Evolutionary conservation across 2,329 filamentous ascomycete species (phyloP), one percentile per base, ranked within the genome.

Genomic region (Phialocephala sp.): DNA sequence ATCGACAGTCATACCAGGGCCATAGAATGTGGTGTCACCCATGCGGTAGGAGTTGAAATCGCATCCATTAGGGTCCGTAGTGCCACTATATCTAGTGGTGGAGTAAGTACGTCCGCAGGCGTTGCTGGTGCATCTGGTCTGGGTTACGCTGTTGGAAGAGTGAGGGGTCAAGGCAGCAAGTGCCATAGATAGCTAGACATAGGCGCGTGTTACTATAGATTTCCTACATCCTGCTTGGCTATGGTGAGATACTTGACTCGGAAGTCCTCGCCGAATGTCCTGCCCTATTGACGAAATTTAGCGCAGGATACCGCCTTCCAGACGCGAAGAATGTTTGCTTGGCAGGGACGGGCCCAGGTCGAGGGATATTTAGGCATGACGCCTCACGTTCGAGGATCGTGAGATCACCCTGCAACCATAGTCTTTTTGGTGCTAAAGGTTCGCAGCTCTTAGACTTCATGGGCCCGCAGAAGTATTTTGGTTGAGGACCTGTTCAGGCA

Each of bases 31-130:
- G 32, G 78, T 78, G 74, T 84, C 81, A 58, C 86, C 86, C 79
- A 84, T 80, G 70, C 86, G 84, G 82, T 83, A 89, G 22, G 82
- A 77, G 80, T 87, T 87, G 81, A 85, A 88, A 73, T 88, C 86
- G 70, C 86, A 89, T 63, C 86, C 86, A 71, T 87, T 84, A 66
- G 84, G 83, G 76, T 89, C 87, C 74, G 85, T 88, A 55, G 83
- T 76, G 64, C 85, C 85, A 11, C 73, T 76, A 73, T 88, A 87
- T 70, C 85, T 81, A 69, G 80, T 76, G 63, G 73, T 67, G 22
- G 77, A 78, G 70, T 82, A 81, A 11, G 80, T 82, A 24, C 80
- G 69, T 54, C 72, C 73, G 27, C 71, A 74, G 15, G 58, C 62
- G 56, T 79, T 74, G 59, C 78, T 83, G 63, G 80, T 79, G 66